These are phyloP conservation scores for Raddia guianensis DNA, from an alignment of 176 grass and related monocot species.

Conservation along the genomic window DNA sequence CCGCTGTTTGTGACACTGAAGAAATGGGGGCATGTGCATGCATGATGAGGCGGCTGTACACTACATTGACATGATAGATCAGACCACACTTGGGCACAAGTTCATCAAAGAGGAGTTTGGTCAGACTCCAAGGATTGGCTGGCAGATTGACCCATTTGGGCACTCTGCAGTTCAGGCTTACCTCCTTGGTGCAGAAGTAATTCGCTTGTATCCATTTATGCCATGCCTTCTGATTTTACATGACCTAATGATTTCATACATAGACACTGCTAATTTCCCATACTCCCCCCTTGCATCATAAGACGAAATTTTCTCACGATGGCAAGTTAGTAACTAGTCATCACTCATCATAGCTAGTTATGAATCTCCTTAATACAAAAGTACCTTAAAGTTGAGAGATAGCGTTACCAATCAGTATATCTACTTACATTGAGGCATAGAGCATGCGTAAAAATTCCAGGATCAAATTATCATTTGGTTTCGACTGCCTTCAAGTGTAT, in stretches of 20 bases:
- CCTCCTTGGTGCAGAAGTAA: slow-evolving; percentile 79
- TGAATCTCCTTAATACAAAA: not conserved
- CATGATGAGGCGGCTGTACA: slow-evolving; percentile 86
- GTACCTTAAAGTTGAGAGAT: slow-evolving; percentile 9
- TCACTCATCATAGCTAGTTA: slow-evolving; percentile 1
- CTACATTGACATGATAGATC: slow-evolving; percentile 98
- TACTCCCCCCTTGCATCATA: slow-evolving; percentile 4
- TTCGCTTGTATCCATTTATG: slow-evolving; percentile 18
- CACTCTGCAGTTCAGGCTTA: slow-evolving; percentile 95
- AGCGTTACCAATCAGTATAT: slow-evolving; percentile 1
- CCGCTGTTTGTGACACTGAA: slow-evolving; percentile 38
- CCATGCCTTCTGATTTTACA: slow-evolving; percentile 12
- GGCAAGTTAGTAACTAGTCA: not conserved
- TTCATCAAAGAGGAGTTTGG: slow-evolving; percentile 84
- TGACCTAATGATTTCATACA: not conserved
- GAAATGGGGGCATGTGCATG: slow-evolving; percentile 98
- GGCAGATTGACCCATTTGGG: slow-evolving; percentile 97
- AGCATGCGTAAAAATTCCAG: not conserved
- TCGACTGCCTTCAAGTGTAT: not conserved
- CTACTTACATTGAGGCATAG: slow-evolving; percentile 9
- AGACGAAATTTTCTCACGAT: not conserved
- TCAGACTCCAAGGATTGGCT: slow-evolving; percentile 80
- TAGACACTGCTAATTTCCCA: not conserved
- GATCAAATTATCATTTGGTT: not conserved
- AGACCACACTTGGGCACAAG: slow-evolving; percentile 82